These are phyloP conservation scores for Solanum hybrid DNA, from an alignment of 305 asterid genomes.

Conservation along the genomic window DNA sequence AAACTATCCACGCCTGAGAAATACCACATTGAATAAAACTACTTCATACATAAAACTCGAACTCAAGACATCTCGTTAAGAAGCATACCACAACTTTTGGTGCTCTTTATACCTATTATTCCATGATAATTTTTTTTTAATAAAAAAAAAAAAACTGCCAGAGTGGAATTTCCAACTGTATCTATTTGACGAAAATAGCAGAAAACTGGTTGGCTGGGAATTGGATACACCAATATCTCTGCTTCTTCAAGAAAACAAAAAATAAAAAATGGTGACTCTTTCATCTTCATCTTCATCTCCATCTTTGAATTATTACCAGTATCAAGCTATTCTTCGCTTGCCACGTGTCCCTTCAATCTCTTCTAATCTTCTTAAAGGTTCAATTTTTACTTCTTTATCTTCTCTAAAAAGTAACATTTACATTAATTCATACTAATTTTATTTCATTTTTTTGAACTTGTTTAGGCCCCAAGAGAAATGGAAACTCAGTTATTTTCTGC, in stretches of 20 bases:
- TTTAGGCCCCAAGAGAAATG: neutral
- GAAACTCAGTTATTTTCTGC: neutral
- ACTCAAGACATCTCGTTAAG: neutral
- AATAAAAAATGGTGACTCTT: neutral
- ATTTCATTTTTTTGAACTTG: neutral
- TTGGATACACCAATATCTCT: neutral
- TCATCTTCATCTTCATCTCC: conserved; percentile 1
- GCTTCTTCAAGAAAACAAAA: neutral
- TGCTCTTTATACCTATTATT: neutral
- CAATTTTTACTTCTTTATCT: neutral
- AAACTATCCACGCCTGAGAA: neutral
- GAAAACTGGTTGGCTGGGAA: conserved; percentile 1
- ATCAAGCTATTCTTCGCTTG: neutral
- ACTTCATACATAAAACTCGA: neutral
- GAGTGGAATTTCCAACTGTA: conserved; percentile 3
- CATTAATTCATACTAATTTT: neutral
- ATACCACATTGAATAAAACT: no score
- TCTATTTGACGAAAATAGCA: neutral
- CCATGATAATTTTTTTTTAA: neutral
- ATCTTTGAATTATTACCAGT: neutral
- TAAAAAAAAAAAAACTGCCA: neutral
- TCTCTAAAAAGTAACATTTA: neutral
- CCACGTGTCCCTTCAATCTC: neutral
- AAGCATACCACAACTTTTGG: neutral
- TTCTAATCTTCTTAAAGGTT: neutral